These are phyloP conservation scores for Phytopythium cucurbitacearum DNA, from an alignment of 352 stramenopile genomes.

Conservation along the genomic window DNA sequence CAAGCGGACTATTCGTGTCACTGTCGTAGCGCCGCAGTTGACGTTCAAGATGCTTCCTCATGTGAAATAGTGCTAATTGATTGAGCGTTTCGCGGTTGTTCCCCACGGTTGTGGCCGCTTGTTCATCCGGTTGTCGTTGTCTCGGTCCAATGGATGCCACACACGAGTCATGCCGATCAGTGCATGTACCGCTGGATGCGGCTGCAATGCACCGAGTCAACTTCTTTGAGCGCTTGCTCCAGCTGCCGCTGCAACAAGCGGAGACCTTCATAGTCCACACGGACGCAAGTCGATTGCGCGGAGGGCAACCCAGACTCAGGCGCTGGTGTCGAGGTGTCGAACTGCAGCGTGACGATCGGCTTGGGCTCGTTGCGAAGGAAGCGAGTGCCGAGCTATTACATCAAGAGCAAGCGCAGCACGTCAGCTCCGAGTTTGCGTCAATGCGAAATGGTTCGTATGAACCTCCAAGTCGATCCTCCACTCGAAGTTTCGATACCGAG, in stretches of 20 bases:
- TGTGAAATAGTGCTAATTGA: background rate
- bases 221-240: constrained; percentile 63
- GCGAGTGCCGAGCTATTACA: constrained; percentile 49
- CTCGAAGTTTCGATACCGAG: constrained; percentile 59
- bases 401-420: background rate
- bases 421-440: background rate
- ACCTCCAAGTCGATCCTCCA: constrained; percentile 85
- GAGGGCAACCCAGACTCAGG: constrained; percentile 16
- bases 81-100: background rate
- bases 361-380: constrained; percentile 57
- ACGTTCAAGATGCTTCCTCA: too few relatives aligned
- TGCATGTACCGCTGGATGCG: constrained; percentile 78
- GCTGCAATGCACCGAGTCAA: constrained; percentile 58
- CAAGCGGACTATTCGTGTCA: too few relatives aligned
- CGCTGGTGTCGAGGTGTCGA: constrained; percentile 34
- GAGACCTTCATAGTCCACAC: constrained; percentile 61
- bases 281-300: constrained; percentile 37
- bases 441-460: background rate
- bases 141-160: too few relatives aligned
- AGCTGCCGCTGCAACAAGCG: constrained; percentile 60
- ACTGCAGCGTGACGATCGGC: constrained; percentile 61
- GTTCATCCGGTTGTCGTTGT: too few relatives aligned
- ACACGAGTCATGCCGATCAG: constrained; percentile 11
- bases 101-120: too few relatives aligned
- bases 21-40: too few relatives aligned